Base-by-base conservation (phyloP, 164 flowering plant species). In the Liquidambar formosana region DNA sequence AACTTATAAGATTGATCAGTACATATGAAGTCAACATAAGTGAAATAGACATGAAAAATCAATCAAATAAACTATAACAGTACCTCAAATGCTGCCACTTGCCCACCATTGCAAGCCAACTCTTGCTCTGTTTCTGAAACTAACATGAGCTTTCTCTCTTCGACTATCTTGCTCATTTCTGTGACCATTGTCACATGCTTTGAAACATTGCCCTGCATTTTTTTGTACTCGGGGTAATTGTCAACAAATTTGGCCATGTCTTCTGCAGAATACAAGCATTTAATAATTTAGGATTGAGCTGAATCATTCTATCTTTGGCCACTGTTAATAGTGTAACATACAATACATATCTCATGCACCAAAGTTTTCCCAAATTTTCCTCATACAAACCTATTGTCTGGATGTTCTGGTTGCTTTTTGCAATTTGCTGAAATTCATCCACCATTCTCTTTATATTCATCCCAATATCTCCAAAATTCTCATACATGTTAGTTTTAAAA, bases 191-290 rank as follows among this genome's bases (percentile, higher is more conserved):
- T 86, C 64, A 95, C 98, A 82, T 95, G 99, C 80, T 95, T 95
- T 64, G 99, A 93, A 62, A 95, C 98, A 82, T 95, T 93, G 14
- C 97, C 96, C 44, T 93, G 99, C 96, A 91, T 92, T 80, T 90
- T 93, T 75, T 88, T 86, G 79, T 93, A 95, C 84, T 91, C 97
- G 0, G 99, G 99, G 66, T 93, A 95, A 70, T 90, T 93, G 70
- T 91, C 98, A 70, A 95, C 96, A 88, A 95, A 95, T 80, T 87
- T 95, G 75, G 98, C 96, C 97, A 95, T 95, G 78, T 95, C 98
- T 68, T 95, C 98, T 93, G 90, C 72, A 83, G 45, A 80, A 71
- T 67, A 44, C 68, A 77, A 73, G 38, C 28, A 51, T 60, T 46
- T 5, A 6, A 33, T 33, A 6, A 33, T 33, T 33, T 33, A 33